Base-by-base conservation (phyloP, 441 rosid species). In the Gossypium laxum region DNA sequence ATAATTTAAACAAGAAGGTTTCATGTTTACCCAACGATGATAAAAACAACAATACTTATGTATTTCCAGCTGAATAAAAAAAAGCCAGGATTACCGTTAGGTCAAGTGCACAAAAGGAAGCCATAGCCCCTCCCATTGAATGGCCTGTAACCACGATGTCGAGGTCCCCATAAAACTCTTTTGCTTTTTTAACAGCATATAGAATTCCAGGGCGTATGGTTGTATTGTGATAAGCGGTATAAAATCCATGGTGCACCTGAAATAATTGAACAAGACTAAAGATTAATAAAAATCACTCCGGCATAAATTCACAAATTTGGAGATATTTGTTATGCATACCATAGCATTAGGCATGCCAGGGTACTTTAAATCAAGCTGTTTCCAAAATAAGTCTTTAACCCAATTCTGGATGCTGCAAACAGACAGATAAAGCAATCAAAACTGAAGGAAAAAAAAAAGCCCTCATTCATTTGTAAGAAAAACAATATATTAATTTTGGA, bases 91-190 rank as follows among this genome's bases (percentile, higher is more conserved):
- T 86, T 89, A 91, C 97, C 18, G 71, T 76, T 69, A 94, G 83
- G 84, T 94, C 97, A 70, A 94, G 86, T 71, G 89, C 94, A 67
- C 97, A 90, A 74, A 90, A 94, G 63, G 97, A 76, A 68, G 96
- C 96, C 93, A 94, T 91, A 51, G 98, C 92, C 74, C 92, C 98
- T 78, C 98, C 97, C 98, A 52, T 91, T 38, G 98, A 93, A 85
- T 93, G 98, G 28, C 98, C 96, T 1, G 96, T 93, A 79, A 90
- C 92, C 38, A 91, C 85, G 76, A 94, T 80, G 41, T 82, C 82
- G 78, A 90, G 81, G 1, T 77, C 82, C 24, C 97, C 96, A 73
- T 91, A 89, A 68, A 58, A 50, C 45, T 82, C 63, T 82, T 81
- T 86, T 3, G 89, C 91, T 69, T 73, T 82, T 73, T 75, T 57